Evolutionary conservation across 305 asterid genomes (phyloP).

Genomic region (Solanum hybrid): DNA sequence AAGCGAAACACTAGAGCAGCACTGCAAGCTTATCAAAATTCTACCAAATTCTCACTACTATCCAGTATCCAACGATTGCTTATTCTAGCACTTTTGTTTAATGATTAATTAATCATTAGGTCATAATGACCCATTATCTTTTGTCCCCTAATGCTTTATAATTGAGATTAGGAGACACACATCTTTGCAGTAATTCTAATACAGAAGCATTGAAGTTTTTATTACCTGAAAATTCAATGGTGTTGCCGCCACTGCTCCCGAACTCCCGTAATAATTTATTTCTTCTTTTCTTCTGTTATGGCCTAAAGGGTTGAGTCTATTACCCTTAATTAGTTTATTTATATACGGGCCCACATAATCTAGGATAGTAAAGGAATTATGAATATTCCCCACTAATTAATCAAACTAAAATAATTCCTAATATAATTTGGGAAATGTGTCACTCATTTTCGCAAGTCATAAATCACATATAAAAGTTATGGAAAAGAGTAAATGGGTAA

Average conservation of each 20-base stretch:
- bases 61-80: too few species aligned
- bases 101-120: background rate
- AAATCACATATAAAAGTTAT: background rate
- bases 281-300: background rate
- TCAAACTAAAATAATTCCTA: too few species aligned
- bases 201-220: background rate
- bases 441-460: background rate
- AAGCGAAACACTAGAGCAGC: too few species aligned
- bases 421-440: background rate
- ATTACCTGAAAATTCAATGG: background rate
- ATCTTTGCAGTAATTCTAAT: background rate
- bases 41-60: background rate
- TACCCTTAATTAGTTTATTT: background rate
- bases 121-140: background rate
- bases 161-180: background rate
- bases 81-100: background rate
- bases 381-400: background rate
- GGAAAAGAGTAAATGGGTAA: background rate
- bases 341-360: background rate
- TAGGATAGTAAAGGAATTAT: background rate
- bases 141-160: background rate
- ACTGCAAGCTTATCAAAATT: too few species aligned
- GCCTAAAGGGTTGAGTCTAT: background rate
- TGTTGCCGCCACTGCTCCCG: background rate
- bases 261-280: too few species aligned